Evolutionary conservation across 129 eudicot species (phyloP).

Genomic region (Centella asiatica): DNA sequence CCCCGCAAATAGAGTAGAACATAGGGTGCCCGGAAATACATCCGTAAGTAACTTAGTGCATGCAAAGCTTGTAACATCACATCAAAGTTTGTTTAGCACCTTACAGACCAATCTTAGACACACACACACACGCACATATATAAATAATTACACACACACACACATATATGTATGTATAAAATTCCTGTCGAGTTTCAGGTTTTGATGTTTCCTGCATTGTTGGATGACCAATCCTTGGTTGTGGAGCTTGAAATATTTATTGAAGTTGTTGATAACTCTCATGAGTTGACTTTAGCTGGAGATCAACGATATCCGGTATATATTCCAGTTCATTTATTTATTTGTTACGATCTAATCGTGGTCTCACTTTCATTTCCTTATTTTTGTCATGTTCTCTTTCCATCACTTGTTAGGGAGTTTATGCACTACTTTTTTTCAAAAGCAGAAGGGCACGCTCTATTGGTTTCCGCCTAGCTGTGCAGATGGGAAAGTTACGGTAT

Average conservation of each 20-base stretch:
- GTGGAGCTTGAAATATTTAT: slow-evolving; percentile 63
- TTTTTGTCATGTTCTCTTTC: slow-evolving; percentile 7
- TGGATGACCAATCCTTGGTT: slow-evolving; percentile 72
- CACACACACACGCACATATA: no score
- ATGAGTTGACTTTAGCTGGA: slow-evolving; percentile 67
- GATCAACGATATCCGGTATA: slow-evolving; percentile 82
- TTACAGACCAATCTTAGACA: no score
- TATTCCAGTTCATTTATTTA: slow-evolving; percentile 9
- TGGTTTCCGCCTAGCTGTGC: slow-evolving; percentile 78
- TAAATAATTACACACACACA: no score
- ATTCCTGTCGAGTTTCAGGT: slow-evolving; percentile 36
- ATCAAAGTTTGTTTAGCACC: no score
- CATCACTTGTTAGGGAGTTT: slow-evolving; percentile 59
- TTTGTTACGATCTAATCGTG: slow-evolving; percentile 4
- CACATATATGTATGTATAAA: no score
- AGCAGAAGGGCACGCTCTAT: slow-evolving; percentile 76
- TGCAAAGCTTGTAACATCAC: no score
- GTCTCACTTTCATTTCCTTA: slow-evolving; percentile 2
- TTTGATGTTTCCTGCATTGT: slow-evolving; percentile 65
- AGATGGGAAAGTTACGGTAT: slow-evolving; percentile 80
- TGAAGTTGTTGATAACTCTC: slow-evolving; percentile 72
- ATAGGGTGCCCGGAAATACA: no score
- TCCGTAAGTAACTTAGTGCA: no score
- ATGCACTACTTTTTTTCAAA: slow-evolving; percentile 74
- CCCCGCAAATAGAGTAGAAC: no score